Percentiles rank a stretch among this genome's conserved stretches.
phyloP scores from a whole-genome alignment of 1,139 yeast species.

The Hyphopichia pseudoburtonii region DNA sequence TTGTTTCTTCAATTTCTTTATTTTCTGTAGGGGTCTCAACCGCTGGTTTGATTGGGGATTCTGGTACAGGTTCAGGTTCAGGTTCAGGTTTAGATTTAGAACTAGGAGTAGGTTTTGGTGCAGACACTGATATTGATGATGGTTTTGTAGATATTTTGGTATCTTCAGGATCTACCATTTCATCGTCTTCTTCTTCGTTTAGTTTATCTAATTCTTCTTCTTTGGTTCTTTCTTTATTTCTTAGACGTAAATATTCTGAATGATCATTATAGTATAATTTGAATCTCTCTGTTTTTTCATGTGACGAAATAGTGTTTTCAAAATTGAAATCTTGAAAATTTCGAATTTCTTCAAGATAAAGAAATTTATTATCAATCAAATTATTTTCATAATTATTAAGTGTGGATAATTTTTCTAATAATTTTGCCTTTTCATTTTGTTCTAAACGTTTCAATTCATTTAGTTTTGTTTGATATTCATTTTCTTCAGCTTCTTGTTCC shows the following conservation, averaged over 20 bases:
- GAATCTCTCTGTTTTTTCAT: background rate
- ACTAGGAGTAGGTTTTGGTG: background rate
- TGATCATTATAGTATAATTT: conserved; percentile 34
- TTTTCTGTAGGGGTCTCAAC: background rate
- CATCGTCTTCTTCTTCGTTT: conserved; percentile 32
- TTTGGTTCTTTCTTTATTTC: conserved; percentile 26
- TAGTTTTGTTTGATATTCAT: conserved; percentile 18
- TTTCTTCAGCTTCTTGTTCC: conserved; percentile 16
- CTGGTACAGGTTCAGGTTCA: background rate
- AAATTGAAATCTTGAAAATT: conserved; percentile 17
- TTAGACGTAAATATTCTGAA: conserved; percentile 35
- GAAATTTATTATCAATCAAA: conserved; percentile 38
- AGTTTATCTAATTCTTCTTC: conserved; percentile 38
- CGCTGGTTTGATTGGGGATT: background rate
- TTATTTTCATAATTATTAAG: conserved; percentile 30
- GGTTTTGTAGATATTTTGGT: too few relatives aligned
- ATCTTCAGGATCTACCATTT: conserved; percentile 12
- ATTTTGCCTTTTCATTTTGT: conserved; percentile 14
- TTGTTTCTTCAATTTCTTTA: background rate
- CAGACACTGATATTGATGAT: background rate
- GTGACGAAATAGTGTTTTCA: conserved; percentile 2
- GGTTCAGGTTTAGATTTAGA: background rate
- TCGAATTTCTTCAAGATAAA: conserved; percentile 33
- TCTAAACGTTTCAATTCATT: conserved; percentile 17
- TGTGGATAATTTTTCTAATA: conserved; percentile 17